A percentile compares a stretch with the other conserved stretches of the same genome.
These are phyloP conservation scores for Aspergillus eucalypticola DNA, from an alignment of 2,329 filamentous ascomycete species.

Conservation along the genomic window DNA sequence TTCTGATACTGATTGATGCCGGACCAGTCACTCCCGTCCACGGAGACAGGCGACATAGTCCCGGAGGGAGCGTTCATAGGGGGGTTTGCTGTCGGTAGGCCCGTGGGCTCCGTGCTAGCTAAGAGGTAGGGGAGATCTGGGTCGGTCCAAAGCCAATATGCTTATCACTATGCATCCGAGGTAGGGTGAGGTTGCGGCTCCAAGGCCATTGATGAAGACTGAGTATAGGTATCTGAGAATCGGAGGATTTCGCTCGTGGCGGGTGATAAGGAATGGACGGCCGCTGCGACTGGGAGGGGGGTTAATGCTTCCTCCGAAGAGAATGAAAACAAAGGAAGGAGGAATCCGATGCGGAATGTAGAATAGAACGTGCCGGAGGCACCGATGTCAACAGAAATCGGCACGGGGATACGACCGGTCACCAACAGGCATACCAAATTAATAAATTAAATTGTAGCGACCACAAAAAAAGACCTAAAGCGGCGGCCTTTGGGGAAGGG, in stretches of 20 bases:
- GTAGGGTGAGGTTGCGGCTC: conserved; percentile 5
- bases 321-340: conserved; percentile 6
- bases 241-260: conserved; percentile 12
- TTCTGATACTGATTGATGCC: conserved; percentile 66
- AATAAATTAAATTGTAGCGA: background rate
- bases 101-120: conserved; percentile 10
- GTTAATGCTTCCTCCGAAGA: background rate
- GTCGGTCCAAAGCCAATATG: conserved; percentile 6
- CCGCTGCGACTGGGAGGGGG: background rate
- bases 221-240: conserved; percentile 8
- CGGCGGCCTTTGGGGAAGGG: background rate
- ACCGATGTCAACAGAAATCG: background rate
- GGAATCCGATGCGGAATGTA: background rate
- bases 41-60: conserved; percentile 77
- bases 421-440: background rate
- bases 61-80: conserved; percentile 72
- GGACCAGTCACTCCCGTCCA: conserved; percentile 81
- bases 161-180: conserved; percentile 21
- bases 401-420: background rate
- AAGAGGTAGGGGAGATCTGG: background rate
- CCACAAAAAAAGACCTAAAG: background rate
- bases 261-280: conserved; percentile 8
- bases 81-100: conserved; percentile 17
- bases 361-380: conserved; percentile 5
- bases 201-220: conserved; percentile 13